These are phyloP conservation scores for Colletotrichum viniferum DNA, from an alignment of 2,329 filamentous ascomycete genomes.

Conservation along the genomic window DNA sequence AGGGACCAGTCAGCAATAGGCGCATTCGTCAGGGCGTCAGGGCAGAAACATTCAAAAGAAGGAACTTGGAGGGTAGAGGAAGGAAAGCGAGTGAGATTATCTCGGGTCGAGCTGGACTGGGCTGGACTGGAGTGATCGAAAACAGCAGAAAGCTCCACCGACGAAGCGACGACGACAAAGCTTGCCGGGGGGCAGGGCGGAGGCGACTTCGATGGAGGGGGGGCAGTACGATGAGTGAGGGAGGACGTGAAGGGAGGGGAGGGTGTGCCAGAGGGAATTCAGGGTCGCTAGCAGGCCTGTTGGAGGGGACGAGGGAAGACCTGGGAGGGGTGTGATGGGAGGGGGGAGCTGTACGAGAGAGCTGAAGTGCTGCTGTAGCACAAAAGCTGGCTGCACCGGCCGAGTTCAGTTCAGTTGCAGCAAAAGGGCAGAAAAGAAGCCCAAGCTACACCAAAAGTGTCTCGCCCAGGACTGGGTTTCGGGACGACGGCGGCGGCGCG, in stretches of 20 bases:
- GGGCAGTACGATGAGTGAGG: neutral
- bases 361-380: neutral
- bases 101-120: constrained; percentile 1
- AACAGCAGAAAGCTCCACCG: constrained; percentile 13
- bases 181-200: constrained; percentile 12
- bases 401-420: neutral
- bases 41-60: constrained; percentile 20
- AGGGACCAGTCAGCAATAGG: constrained; percentile 19
- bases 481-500: neutral
- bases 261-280: neutral
- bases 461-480: constrained; percentile 9
- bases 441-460: constrained; percentile 5
- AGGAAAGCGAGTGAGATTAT: neutral
- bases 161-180: constrained; percentile 19
- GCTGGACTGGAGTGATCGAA: constrained; percentile 16
- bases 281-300: neutral
- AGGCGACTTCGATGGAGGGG: neutral
- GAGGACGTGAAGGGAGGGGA: neutral
- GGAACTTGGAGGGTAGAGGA: constrained; percentile 5
- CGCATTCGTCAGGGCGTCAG: neutral
- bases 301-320: neutral
- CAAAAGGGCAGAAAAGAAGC: neutral
- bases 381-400: neutral
- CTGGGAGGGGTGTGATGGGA: neutral
- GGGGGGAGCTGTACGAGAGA: neutral